Base-by-base conservation (phyloP, 225 moss, liverwort and hornwort species). In the Lunularia cruciata region DNA sequence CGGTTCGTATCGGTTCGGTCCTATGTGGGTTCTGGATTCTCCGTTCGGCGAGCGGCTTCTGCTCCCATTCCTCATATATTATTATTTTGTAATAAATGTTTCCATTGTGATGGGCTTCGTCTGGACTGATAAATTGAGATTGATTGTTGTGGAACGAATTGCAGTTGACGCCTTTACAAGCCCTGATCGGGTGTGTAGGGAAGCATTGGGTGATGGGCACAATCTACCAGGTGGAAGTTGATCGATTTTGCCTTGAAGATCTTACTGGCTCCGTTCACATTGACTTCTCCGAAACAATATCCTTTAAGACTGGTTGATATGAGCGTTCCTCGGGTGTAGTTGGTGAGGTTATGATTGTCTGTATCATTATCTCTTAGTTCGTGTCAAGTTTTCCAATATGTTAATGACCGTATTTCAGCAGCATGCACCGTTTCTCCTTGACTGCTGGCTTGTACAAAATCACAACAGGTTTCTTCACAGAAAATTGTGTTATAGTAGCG, bases 401-500 rank as follows among this genome's bases (percentile, higher is more conserved):
- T n/a, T 45, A 45, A 45, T 2, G 6, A 3, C 47, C 3, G 54
- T 54, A 54, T 7, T 25, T 11, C n/a, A 22, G 2, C 15, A 51
- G 51, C 22, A 5, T 57, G 3, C 30, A 16, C 31, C 13, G 7
- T 1, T 18, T 42, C 27, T 71, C 73, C 77, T 71, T 82, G 54
- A 71, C 55, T 58, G 31, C 46, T 28, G 30, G 32, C 47, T 60
- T 61, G 43, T 72, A 86, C 86, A 93, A 88, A 76, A 83, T 88
- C 28, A 98, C 98, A 13, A 88, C 98, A 32, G 98, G 93, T 0
- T 98, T 98, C 45, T 91, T 98, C 71, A 93, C 98, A 49, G 98
- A 98, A 63, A 98, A 93, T 72, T 91, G 87, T 20, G 73, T 93
- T 3, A 87, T 98, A 39, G 78, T 98, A 7, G 98, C 98, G 6